phyloP scores from a whole-genome alignment of 208 protist genomes.

The Wallacemonas rigidus region DNA sequence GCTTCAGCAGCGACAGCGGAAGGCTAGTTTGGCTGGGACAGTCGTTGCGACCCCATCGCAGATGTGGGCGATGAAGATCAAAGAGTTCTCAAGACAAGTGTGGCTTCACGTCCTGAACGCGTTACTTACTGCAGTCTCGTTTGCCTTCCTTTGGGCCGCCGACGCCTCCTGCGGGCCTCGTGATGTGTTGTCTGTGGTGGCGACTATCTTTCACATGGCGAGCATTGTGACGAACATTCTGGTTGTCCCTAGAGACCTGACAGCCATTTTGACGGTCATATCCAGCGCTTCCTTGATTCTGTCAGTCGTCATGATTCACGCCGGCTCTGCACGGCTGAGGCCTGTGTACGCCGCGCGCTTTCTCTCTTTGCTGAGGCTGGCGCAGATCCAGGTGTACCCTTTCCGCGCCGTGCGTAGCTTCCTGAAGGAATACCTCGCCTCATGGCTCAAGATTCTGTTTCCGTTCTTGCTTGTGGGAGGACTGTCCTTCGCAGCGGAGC shows the following conservation, averaged over 20 bases:
- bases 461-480: conserved; percentile 48
- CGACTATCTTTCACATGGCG: conserved; percentile 44
- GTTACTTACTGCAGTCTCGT: conserved; percentile 44
- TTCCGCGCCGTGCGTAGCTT: conserved; percentile 38
- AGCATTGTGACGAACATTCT: conserved; percentile 51
- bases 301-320: conserved; percentile 33
- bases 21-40: not conserved
- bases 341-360: conserved; percentile 56
- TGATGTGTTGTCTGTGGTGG: conserved; percentile 27
- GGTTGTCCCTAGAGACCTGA: conserved; percentile 56
- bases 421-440: conserved; percentile 51
- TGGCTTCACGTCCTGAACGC: conserved; percentile 47
- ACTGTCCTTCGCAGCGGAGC: conserved; percentile 51
- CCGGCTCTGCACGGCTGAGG: conserved; percentile 18
- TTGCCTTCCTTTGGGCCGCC: conserved; percentile 69
- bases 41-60: not conserved
- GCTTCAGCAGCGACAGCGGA: not conserved
- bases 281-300: conserved; percentile 29
- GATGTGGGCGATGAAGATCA: not conserved
- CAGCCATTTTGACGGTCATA: conserved; percentile 48
- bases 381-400: conserved; percentile 61
- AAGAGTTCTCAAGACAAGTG: conserved; percentile 7
- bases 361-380: conserved; percentile 63
- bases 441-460: conserved; percentile 48
- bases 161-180: conserved; percentile 31